Percentiles rank a stretch among this genome's conserved stretches.
Evolutionary conservation across 805 yeast genomes (phyloP).

Genomic region (Candida broadrunensis): DNA sequence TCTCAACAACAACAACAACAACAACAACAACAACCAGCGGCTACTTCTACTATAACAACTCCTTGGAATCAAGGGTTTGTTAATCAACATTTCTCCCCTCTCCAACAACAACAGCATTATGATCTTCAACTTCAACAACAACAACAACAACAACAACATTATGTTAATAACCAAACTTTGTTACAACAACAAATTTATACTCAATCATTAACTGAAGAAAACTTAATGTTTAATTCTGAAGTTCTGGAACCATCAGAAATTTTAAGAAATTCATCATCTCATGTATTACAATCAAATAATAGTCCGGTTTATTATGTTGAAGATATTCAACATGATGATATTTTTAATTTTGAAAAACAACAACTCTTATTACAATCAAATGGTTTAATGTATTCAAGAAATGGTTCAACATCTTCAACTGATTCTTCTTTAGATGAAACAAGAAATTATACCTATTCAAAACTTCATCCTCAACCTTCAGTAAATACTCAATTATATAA

Average conservation of each 20-base stretch:
- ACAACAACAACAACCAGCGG: conserved; percentile 1
- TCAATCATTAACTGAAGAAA: conserved; percentile 35
- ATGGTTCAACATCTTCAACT: background rate
- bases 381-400: conserved; percentile 3
- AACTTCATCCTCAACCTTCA: conserved; percentile 3
- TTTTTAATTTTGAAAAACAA: conserved; percentile 10
- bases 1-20: background rate
- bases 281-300: background rate
- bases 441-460: background rate
- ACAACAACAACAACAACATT: background rate
- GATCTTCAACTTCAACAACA: background rate
- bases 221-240: conserved; percentile 15
- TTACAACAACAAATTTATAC: conserved; percentile 14
- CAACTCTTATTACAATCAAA: conserved; percentile 6
- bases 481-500: conserved; percentile 73
- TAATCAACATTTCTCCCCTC: background rate
- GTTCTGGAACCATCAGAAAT: conserved; percentile 1
- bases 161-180: conserved; percentile 5
- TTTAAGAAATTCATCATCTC: background rate
- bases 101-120: background rate
- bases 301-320: conserved; percentile 1
- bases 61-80: background rate
- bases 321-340: conserved; percentile 6
- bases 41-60: background rate
- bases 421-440: background rate